A percentile compares a stretch with the other conserved stretches of the same genome.
These are phyloP conservation scores for Inga laurina DNA, from an alignment of 306 rosid genomes.

Conservation along the genomic window DNA sequence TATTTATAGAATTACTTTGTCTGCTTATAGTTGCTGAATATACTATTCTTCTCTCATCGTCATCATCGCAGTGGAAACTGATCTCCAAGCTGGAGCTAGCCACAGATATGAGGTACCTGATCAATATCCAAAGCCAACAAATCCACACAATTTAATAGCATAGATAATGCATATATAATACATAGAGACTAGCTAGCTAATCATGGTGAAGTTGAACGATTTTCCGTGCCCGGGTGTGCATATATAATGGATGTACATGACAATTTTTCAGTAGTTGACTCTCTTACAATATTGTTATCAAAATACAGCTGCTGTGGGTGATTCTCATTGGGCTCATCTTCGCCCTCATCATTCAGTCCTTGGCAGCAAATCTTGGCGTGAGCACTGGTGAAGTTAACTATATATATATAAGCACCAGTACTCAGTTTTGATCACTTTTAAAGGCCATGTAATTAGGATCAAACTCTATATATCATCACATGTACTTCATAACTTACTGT, in stretches of 20 bases:
- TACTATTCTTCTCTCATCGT: background rate
- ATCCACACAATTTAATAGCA: background rate
- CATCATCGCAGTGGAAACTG: conserved; percentile 76
- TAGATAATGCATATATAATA: background rate
- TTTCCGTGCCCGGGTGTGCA: background rate
- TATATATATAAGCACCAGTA: background rate
- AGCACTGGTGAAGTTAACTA: conserved; percentile 50
- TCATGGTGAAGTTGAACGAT: background rate
- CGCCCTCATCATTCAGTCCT: conserved; percentile 87
- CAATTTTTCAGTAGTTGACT: background rate
- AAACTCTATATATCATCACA: background rate
- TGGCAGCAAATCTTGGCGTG: conserved; percentile 93
- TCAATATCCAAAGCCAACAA: background rate
- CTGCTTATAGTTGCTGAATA: background rate
- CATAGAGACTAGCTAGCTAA: background rate
- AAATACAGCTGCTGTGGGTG: conserved; percentile 79
- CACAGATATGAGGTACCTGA: conserved; percentile 73
- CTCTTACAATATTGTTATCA: background rate
- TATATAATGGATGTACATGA: background rate
- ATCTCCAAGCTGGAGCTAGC: conserved; percentile 89
- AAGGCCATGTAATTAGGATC: background rate
- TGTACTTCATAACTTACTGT: background rate
- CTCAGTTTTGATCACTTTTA: background rate
- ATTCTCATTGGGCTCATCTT: conserved; percentile 75
- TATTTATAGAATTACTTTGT: background rate